Conservation (phyloP, 371 early-diverging fungal genomes). For the Lichtheimia ramosa region DNA sequence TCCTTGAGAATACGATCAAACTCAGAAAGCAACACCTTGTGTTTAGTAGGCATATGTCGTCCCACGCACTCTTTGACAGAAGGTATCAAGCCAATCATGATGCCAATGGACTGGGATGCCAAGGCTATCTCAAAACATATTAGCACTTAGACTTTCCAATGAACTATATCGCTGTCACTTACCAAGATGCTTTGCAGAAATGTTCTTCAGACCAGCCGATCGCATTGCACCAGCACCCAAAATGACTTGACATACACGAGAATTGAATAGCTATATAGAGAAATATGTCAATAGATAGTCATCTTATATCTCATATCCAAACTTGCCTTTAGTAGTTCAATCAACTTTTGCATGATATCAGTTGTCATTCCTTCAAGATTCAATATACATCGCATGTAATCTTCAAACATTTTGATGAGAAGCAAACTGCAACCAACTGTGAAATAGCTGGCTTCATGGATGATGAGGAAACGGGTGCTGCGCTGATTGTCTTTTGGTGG, state of each 20-base stretch:
- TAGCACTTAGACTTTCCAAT: too few species aligned
- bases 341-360: slow-evolving; percentile 82
- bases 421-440: slow-evolving; percentile 85
- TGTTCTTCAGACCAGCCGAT: slow-evolving; percentile 93
- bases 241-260: slow-evolving; percentile 90
- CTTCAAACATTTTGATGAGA: slow-evolving; percentile 85
- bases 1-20: slow-evolving; percentile 84
- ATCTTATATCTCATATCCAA: neutral
- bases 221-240: slow-evolving; percentile 94
- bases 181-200: slow-evolving; percentile 93
- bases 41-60: slow-evolving; percentile 69
- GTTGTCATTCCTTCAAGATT: slow-evolving; percentile 75
- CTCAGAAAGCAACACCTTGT: slow-evolving; percentile 75
- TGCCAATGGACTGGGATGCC: slow-evolving; percentile 87
- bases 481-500: slow-evolving; percentile 12
- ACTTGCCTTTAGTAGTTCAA: slow-evolving; percentile 79
- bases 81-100: slow-evolving; percentile 85
- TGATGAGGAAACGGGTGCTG: slow-evolving; percentile 49
- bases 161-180: slow-evolving; percentile 1
- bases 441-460: slow-evolving; percentile 69
- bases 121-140: slow-evolving; percentile 54
- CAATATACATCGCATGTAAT: slow-evolving; percentile 80
- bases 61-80: slow-evolving; percentile 73
- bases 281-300: neutral
- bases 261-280: slow-evolving; percentile 82